Evolutionary conservation across 768 basidiomycete species (phyloP).

Genomic region (Suillus brevipes): DNA sequence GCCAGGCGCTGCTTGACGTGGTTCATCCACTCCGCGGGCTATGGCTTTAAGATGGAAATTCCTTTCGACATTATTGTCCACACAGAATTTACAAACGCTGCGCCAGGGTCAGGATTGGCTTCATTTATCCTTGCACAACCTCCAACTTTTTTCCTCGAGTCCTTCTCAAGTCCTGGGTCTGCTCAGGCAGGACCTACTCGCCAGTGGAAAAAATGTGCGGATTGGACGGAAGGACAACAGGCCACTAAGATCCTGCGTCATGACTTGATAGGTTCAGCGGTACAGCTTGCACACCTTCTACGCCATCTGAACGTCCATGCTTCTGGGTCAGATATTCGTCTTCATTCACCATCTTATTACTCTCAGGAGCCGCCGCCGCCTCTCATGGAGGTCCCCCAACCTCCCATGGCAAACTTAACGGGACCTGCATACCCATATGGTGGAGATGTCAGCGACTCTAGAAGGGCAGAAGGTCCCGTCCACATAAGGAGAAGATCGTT

Average conservation of each 20-base stretch:
- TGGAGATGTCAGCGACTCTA: conserved; percentile 21
- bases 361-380: conserved; percentile 29
- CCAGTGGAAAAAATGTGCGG: conserved; percentile 63
- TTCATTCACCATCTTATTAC: conserved; percentile 40
- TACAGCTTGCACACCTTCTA: conserved; percentile 58
- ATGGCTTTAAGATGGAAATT: conserved; percentile 84
- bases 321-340: conserved; percentile 34
- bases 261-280: conserved; percentile 61
- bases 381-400: conserved; percentile 42
- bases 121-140: conserved; percentile 65
- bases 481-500: conserved; percentile 32
- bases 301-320: conserved; percentile 41
- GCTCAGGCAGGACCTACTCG: conserved; percentile 34
- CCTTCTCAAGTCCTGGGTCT: conserved; percentile 31
- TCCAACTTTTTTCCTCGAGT: conserved; percentile 70
- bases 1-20: conserved; percentile 65
- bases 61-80: conserved; percentile 64
- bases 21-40: conserved; percentile 74
- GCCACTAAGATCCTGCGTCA: conserved; percentile 66
- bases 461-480: conserved; percentile 18
- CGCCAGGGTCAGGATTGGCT: conserved; percentile 58
- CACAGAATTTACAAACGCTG: conserved; percentile 53
- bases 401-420: conserved; percentile 36
- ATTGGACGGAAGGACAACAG: conserved; percentile 78
- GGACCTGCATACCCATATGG: conserved; percentile 31